Evolutionary conservation across 2,329 filamentous ascomycete genomes (phyloP), one percentile per base, ranked within the genome.

Genomic region (Paramyrothecium sp.): DNA sequence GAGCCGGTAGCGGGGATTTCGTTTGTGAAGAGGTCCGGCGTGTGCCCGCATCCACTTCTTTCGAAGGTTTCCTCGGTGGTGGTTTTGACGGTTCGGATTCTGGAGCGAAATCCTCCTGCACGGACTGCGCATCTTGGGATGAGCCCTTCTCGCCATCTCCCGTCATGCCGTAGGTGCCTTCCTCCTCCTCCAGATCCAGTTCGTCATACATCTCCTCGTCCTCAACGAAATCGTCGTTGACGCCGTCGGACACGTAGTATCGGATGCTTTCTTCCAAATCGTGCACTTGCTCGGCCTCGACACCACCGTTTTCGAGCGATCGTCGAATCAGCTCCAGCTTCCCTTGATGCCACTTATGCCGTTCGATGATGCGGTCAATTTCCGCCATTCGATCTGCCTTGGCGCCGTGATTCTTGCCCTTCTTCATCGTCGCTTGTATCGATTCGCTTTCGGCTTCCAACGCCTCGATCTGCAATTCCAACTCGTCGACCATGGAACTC

Each of bases 201-300:
- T 97, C 94, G 71, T 99, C 92, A 78, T 98, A 99, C 74, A 99
- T 89, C 62, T 86, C 89, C 67, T 99, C 95, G 71, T 98, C 93
- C 67, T 97, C 93, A 73, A 92, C 89, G 75, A 92, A 98, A 70
- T 98, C 94, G 50, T 91, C 84, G 64, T 91, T 92, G 76, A 89
- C 87, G 64, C 92, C 92, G 71, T 95, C 92, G 55, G 93, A 88
- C 52, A 98, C 92, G 72, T 98, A 99, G 76, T 97, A 97, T 67
- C 89, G 89, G 73, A 99, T 98, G 71, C 87, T 89, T 65, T 98
- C 94, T 72, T 97, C 91, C 55, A 98, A 79, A 2, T 95, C 91
- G 62, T 86, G 89, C 64, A 99, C 93, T 71, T 95, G 88, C 5
- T 93, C 90, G 20, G 89, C 84, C 57, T 98, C 94, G 64, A 98